Evolutionary conservation across 1,139 yeast species (phyloP), one percentile per base, ranked within the genome.

Genomic region (Geotrichum reessii): DNA sequence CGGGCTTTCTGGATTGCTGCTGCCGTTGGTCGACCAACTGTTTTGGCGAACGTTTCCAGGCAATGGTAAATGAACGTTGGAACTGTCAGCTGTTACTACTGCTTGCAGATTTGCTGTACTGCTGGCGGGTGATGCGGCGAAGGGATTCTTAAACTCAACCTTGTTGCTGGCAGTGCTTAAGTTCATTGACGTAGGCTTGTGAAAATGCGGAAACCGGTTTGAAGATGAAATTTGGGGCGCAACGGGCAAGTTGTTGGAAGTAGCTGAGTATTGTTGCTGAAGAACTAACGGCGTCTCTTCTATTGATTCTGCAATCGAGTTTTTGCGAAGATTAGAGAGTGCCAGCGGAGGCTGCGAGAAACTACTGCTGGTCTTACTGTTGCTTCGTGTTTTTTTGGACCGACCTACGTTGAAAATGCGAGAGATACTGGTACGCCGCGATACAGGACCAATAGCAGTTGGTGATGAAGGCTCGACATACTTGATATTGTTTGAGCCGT

Each of bases 381-480:
- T 33, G 40, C 40, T 33, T 14, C 40, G 40, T 9, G 49, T 22
- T 24, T 52, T 52, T 2, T 49, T 48, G n/a, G 55, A 52, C 14
- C 55, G 49, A 12, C 55, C 55, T 9, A 52, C 55, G n/a, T 44
- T 44, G 40, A 52, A 52, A 1, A 52, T 52, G 17, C 55, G 49
- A 11, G 55, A 52, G n/a, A 52, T 52, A 31, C 55, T 52, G 27
- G 42, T 46, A 9, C 55, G 55, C n/a, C 55, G 37, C 24, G 55
- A 19, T 42, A 46, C 27, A 12, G 14, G n/a, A 28, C 6, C n/a
- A 17, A 42, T 19, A 12, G 22, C 22, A 22, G 47, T 7, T 1
- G 55, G 40, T 21, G 28, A n/a, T 21, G 37, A 22, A 6, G 47
- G 47, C 27, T 33, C 40, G n/a, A 33, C n/a, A 5, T 5, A 14